Percentiles rank a stretch among this genome's conserved stretches.
phyloP scores from a whole-genome alignment of 1,139 yeast genomes.

The Yamadazyma oceani region DNA sequence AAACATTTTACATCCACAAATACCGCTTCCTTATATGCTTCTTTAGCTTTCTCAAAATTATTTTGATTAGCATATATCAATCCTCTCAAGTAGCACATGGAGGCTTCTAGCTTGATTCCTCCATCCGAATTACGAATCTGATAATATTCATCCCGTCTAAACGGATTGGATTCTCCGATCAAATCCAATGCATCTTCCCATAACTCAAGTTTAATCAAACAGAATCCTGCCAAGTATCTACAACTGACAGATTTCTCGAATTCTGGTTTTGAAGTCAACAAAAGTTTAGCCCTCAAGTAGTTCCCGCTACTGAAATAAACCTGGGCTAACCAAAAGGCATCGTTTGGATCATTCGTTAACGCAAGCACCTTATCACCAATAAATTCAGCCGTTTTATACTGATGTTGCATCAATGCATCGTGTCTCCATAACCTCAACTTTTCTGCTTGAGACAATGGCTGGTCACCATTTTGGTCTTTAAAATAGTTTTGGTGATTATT shows the following conservation, averaged over 20 bases:
- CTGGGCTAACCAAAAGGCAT: slow-evolving; percentile 96
- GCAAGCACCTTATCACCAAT: slow-evolving; percentile 87
- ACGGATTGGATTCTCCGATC: slow-evolving; percentile 83
- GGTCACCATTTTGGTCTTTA: slow-evolving; percentile 11
- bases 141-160: slow-evolving; percentile 40
- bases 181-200: slow-evolving; percentile 91
- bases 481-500: slow-evolving; percentile 8
- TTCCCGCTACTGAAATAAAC: slow-evolving; percentile 76
- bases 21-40: slow-evolving; percentile 85
- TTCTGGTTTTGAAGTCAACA: slow-evolving; percentile 46
- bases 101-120: slow-evolving; percentile 81
- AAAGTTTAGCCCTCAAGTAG: slow-evolving; percentile 74
- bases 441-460: slow-evolving; percentile 77
- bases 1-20: slow-evolving; percentile 86
- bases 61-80: slow-evolving; percentile 79
- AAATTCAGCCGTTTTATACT: slow-evolving; percentile 84
- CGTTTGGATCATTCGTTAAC: slow-evolving; percentile 81
- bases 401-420: slow-evolving; percentile 91
- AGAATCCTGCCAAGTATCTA: slow-evolving; percentile 76
- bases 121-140: slow-evolving; percentile 57
- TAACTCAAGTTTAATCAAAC: slow-evolving; percentile 68
- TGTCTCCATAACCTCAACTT: slow-evolving; percentile 89
- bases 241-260: slow-evolving; percentile 62
- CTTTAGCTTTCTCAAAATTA: slow-evolving; percentile 84
- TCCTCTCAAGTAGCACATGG: slow-evolving; percentile 86